phyloP scores from a whole-genome alignment of 345 rosid genomes.

The Rhodamnia rubescens region DNA sequence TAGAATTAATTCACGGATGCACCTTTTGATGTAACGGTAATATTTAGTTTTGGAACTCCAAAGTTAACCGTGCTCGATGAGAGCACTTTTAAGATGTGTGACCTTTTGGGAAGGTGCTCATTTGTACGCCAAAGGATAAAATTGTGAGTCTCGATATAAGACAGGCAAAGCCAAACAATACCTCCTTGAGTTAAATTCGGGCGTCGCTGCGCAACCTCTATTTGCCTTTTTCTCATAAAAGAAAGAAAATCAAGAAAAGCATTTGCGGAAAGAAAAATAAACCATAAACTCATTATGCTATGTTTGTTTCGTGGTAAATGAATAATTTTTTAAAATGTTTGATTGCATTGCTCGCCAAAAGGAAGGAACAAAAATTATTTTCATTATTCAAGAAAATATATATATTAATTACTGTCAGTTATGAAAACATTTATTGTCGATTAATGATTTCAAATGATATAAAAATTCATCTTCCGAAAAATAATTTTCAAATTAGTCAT shows the following conservation, averaged over 20 bases:
- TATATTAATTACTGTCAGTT: rapidly evolving
- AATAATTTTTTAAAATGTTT: neutral
- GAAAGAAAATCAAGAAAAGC: neutral
- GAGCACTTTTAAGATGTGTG: too few relatives aligned
- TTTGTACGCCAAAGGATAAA: too few relatives aligned
- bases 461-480: neutral
- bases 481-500: neutral
- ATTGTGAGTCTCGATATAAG: too few relatives aligned
- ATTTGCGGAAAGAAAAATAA: neutral
- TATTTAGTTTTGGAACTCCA: too few relatives aligned
- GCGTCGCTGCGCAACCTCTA: neutral
- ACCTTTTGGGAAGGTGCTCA: too few relatives aligned
- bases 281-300: neutral
- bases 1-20: too few relatives aligned
- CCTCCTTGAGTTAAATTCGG: too few relatives aligned
- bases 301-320: rapidly evolving
- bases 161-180: too few relatives aligned
- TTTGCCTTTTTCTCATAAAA: neutral
- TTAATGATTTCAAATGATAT: too few relatives aligned
- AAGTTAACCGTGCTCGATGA: too few relatives aligned
- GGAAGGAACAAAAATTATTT: neutral
- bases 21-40: too few relatives aligned
- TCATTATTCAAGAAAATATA: neutral
- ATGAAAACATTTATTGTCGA: too few relatives aligned
- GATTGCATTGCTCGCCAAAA: rapidly evolving